These are phyloP conservation scores for Geotrichum ghanense DNA, from an alignment of 805 yeast species.

Conservation along the genomic window DNA sequence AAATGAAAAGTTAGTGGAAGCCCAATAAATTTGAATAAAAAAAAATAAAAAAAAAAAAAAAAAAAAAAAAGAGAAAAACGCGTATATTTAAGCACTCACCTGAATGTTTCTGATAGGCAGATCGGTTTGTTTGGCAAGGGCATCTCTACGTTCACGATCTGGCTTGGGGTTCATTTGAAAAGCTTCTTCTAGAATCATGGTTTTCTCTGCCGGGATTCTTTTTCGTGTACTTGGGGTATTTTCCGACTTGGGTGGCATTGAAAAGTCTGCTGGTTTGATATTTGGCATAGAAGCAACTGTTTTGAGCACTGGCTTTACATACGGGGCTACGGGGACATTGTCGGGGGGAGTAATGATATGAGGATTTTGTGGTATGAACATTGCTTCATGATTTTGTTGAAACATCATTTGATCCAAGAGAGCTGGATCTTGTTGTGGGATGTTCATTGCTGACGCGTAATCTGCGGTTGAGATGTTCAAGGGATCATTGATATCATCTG, in stretches of 20 bases:
- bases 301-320: slow-evolving; percentile 6
- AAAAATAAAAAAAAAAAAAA: too few species aligned
- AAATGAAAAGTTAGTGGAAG: not conserved
- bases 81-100: slow-evolving; percentile 1
- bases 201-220: slow-evolving; percentile 23
- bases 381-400: slow-evolving; percentile 3
- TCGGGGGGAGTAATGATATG: slow-evolving; percentile 4
- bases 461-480: not conserved
- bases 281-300: slow-evolving; percentile 5
- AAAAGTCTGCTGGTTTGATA: slow-evolving; percentile 3
- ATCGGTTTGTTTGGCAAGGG: slow-evolving; percentile 56
- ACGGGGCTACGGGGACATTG: slow-evolving; percentile 5
- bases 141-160: slow-evolving; percentile 54
- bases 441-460: not conserved
- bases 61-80: too few species aligned
- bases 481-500: not conserved
- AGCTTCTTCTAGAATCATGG: slow-evolving; percentile 51
- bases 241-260: slow-evolving; percentile 3
- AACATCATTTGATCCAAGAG: not conserved
- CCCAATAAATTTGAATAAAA: too few species aligned
- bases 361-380: slow-evolving; percentile 4
- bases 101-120: slow-evolving; percentile 80
- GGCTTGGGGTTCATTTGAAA: slow-evolving; percentile 72
- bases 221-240: slow-evolving; percentile 11
- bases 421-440: not conserved